Conservation (phyloP, 2,329 filamentous ascomycete species). For the Aurifilum marmelostoma region DNA sequence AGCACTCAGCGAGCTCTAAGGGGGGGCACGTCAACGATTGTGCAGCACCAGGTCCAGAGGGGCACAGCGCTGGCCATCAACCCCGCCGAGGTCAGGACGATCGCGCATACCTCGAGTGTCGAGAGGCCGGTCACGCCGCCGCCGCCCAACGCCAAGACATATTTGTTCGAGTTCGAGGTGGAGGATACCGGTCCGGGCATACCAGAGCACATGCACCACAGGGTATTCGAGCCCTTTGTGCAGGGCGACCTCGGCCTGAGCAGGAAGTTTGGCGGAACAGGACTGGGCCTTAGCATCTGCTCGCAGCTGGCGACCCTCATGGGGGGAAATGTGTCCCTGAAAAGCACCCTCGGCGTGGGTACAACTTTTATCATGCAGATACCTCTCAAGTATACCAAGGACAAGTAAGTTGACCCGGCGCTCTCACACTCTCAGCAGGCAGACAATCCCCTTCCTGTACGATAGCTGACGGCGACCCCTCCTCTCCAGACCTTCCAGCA, state of each 20-base stretch:
- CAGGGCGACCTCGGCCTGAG: conserved; percentile 89
- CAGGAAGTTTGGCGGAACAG: conserved; percentile 89
- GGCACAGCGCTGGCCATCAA: conserved; percentile 66
- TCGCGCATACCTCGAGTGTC: conserved; percentile 50
- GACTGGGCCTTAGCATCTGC: conserved; percentile 86
- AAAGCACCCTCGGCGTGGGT: conserved; percentile 72
- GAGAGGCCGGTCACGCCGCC: conserved; percentile 64
- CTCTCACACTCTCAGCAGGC: no score
- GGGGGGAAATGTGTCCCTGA: conserved; percentile 74
- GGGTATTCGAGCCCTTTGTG: conserved; percentile 92
- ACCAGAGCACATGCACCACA: conserved; percentile 72
- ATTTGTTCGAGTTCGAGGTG: conserved; percentile 85
- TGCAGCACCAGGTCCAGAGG: conserved; percentile 39
- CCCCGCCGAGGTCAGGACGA: conserved; percentile 59
- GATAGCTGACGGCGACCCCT: neutral
- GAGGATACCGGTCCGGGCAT: conserved; percentile 89
- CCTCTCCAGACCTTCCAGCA: conserved; percentile 51
- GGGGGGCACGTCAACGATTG: conserved; percentile 35
- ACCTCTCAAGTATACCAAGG: conserved; percentile 75
- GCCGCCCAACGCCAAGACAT: conserved; percentile 64
- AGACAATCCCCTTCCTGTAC: no score
- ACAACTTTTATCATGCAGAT: conserved; percentile 84
- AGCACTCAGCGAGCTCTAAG: conserved; percentile 56
- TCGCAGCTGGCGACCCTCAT: conserved; percentile 83
- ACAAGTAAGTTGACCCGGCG: conserved; percentile 52